Conservation (phyloP, 441 rosid species). For the Gossypium trilobum region DNA sequence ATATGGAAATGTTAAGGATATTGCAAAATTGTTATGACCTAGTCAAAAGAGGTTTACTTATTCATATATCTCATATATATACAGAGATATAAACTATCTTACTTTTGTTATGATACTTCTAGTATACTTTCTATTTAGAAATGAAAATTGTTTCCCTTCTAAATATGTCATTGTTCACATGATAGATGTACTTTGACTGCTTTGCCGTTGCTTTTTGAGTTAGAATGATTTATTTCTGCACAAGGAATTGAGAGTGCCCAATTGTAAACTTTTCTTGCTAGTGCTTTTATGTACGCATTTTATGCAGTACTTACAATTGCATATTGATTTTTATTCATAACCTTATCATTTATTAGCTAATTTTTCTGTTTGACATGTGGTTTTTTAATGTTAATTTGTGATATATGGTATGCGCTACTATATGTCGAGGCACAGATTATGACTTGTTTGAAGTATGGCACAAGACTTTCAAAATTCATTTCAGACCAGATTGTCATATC, state of each 20-base stretch:
- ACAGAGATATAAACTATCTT: not conserved
- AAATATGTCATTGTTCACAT: not conserved
- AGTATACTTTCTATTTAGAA: not conserved
- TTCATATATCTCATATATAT: not conserved
- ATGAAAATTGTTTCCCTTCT: not conserved
- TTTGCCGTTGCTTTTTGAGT: not conserved
- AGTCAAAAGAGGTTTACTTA: not conserved
- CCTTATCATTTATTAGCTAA: not conserved
- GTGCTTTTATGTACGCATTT: not conserved
- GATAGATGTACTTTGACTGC: not conserved
- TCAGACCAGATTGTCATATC: not conserved
- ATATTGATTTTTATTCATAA: not conserved
- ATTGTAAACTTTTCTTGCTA: not conserved
- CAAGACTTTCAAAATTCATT: not conserved
- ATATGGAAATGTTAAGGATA: not conserved
- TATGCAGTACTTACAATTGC: not conserved
- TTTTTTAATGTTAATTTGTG: not conserved
- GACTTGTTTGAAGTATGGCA: not conserved
- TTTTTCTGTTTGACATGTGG: not conserved
- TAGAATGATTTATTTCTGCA: not conserved
- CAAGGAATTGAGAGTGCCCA: not conserved
- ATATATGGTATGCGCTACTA: not conserved
- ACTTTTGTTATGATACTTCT: not conserved
- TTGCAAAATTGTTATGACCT: slow-evolving; percentile 5
- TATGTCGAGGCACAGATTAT: not conserved